Conservation (phyloP, 1,284 basidiomycete genomes). For the Leccinum pachyderme region DNA sequence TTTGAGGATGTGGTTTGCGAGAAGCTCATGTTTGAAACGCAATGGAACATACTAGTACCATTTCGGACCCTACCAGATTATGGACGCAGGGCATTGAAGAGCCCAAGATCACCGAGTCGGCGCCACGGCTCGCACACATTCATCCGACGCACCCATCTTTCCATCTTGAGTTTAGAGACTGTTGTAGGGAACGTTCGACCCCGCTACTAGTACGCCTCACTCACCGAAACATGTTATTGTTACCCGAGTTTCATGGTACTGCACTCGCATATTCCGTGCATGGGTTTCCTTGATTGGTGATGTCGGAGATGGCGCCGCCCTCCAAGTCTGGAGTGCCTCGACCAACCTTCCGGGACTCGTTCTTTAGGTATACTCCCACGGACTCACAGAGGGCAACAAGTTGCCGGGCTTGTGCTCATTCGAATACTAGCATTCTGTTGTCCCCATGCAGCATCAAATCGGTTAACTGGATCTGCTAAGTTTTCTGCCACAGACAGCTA, state of each 20-base stretch:
- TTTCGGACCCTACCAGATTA: no score
- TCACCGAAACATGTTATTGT: no score
- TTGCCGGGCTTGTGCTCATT: neutral
- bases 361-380: neutral
- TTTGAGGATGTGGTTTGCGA: conserved; percentile 88
- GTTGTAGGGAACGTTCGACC: no score
- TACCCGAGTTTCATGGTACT: no score
- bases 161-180: no score
- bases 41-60: conserved; percentile 77
- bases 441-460: neutral
- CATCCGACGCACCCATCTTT: neutral
- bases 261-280: no score
- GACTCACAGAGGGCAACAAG: neutral
- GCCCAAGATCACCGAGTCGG: conserved; percentile 55
- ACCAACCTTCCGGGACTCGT: no score
- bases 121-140: conserved; percentile 7
- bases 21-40: conserved; percentile 78
- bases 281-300: no score
- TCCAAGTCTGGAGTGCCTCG: no score
- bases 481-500: no score
- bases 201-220: no score
- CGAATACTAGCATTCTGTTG: neutral
- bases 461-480: neutral
- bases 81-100: conserved; percentile 16
- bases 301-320: no score